These are phyloP conservation scores for Orbilia brochopaga DNA, from an alignment of 2,329 filamentous ascomycete genomes.

Conservation along the genomic window DNA sequence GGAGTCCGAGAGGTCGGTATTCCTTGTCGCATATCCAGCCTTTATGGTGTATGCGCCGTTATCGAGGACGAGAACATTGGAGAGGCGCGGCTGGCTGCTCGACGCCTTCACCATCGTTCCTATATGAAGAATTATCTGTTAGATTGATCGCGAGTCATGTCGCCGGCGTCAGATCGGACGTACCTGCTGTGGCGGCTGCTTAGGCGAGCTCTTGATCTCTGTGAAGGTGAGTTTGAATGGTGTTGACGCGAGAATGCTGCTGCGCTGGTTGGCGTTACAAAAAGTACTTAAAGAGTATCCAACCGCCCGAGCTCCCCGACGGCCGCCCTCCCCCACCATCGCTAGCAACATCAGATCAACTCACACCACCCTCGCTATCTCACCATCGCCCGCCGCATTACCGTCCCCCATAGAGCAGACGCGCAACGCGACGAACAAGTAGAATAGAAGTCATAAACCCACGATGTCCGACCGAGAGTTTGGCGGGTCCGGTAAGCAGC, in stretches of 20 bases:
- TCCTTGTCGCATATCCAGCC: slow-evolving; percentile 72
- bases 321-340: too few species aligned
- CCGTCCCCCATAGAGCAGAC: background rate
- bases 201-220: too few species aligned
- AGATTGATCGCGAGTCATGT: background rate
- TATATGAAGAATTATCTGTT: background rate
- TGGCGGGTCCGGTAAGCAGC: slow-evolving; percentile 50
- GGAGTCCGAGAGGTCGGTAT: slow-evolving; percentile 63
- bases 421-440: background rate
- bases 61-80: slow-evolving; percentile 82
- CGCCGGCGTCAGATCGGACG: background rate
- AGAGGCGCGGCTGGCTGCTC: slow-evolving; percentile 45
- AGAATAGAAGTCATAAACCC: background rate
- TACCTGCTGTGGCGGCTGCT: background rate
- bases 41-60: slow-evolving; percentile 93
- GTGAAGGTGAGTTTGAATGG: background rate
- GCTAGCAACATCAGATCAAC: too few species aligned
- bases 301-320: background rate
- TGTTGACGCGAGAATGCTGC: background rate
- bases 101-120: slow-evolving; percentile 37
- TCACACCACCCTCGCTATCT: too few species aligned
- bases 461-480: slow-evolving; percentile 54
- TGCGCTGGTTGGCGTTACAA: background rate
- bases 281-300: background rate
- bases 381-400: background rate